Base-by-base conservation (phyloP, 495 filamentous ascomycete species). In the Daldinia childiae region DNA sequence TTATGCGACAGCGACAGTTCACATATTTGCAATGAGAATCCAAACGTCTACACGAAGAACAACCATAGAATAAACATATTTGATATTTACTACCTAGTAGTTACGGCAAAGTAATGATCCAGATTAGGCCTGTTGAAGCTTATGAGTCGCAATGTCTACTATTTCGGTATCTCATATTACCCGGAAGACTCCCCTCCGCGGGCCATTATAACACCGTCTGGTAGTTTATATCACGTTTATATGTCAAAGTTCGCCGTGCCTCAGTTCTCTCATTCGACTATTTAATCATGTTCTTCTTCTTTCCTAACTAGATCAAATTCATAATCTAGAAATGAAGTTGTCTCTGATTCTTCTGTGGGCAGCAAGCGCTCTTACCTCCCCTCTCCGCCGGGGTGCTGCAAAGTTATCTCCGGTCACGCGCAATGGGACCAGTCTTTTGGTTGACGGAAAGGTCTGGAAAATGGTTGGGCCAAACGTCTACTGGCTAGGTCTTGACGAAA, bases 401-500 rank as follows among this genome's bases (percentile, higher is more conserved):
- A 69, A 55, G 34, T 57, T 77, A 15, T 68, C 76, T 1, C 62
- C 73, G 24, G 76, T 87, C 54, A 76, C 74, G 6, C 79, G 85
- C 60, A 67, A 80, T 9, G 84, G 84, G 45, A 79, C 80, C 7
- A 60, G 71, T 21, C 78, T 87, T 9, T 58, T 74, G 5, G 77
- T 86, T 15, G 69, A 78, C 39, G 80, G 80, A 30, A 80, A 82
- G 66, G 77, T 64, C 15, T 88, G 81, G 82, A 84, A 82, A 56
- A 83, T 82, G 1, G 81, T 82, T 41, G 86, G 84, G 0, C 81
- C 82, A 7, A 88, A 88, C 65, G 79, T 87, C 7, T 88, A 88
- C 76, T 87, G 86, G 86, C 79, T 87, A 21, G 85, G 86, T 1
- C 80, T 88, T 0, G 85, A 88, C 68, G 85, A 88, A 77, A 87